phyloP scores from a whole-genome alignment of 2,329 filamentous ascomycete species.

The Pestalotiopsis sp. region DNA sequence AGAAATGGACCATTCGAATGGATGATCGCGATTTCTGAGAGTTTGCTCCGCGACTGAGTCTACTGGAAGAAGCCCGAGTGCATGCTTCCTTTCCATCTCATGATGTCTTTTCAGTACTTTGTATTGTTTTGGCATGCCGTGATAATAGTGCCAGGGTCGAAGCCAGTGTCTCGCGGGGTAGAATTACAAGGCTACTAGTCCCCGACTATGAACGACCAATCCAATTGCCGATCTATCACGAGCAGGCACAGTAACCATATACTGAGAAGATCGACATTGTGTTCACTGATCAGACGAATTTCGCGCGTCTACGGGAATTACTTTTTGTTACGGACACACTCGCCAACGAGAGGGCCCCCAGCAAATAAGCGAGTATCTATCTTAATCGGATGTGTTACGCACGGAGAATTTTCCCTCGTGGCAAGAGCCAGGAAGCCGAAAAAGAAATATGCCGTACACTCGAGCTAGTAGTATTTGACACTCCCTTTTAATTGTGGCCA shows the following conservation, averaged over 20 bases:
- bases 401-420: conserved; percentile 2
- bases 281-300: not conserved
- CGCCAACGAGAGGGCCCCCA: not conserved
- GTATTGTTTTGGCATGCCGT: not conserved
- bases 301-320: not conserved
- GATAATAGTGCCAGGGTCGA: not conserved
- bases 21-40: not conserved
- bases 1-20: not conserved
- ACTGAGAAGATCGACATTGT: not conserved
- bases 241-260: not conserved
- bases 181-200: not conserved
- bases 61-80: not conserved
- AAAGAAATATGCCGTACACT: not conserved
- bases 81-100: not conserved
- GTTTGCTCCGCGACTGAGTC: not conserved
- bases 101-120: not conserved
- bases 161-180: not conserved
- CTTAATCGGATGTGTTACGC: not conserved
- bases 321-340: not conserved
- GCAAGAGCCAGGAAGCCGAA: not conserved
- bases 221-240: not conserved
- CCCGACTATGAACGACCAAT: not conserved
- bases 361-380: not conserved
- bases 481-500: not conserved
- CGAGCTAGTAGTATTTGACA: not conserved